Base-by-base conservation (phyloP, 2,329 filamentous ascomycete genomes). In the Alternaria tenuissima region DNA sequence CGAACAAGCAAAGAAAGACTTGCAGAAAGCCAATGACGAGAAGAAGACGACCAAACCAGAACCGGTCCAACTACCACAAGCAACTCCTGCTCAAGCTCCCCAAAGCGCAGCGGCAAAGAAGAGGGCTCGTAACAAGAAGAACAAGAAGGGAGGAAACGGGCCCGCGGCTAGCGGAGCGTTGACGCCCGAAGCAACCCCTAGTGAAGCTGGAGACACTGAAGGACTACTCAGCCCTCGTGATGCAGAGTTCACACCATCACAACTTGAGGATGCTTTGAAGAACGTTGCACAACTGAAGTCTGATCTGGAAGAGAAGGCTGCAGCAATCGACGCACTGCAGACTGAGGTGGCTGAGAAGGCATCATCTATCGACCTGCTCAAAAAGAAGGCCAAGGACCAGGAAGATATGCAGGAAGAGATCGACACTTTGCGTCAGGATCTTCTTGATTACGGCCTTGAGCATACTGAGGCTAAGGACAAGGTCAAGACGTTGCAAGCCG, bases 361-460 rank as follows among this genome's bases (percentile, higher is more conserved):
- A 65, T 83, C 84, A 1, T 88, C 89, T 39, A 93, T 97, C 53
- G 88, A 92, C 55, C 85, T 85, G 14, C 82, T 97, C 5, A 86
- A 87, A 26, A 86, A 87, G 57, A 89, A 90, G 76, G 83, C 92
- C 72, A 91, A 89, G 16, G 91, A 95, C 57, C 86, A 89, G 71
- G 92, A 94, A 55, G 89, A 90, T 20, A 82, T 96, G 43, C 85
- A 87, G 26, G 94, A 97, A 70, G 94, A 98, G 79, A 91, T 97
- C 59, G 93, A 96, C 70, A 89, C 87, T 4, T 81, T 98, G 61
- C 88, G 90, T 52, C 92, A 96, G 57, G 91, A 94, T 65, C 81
- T 98, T 7, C 80, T 94, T 43, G 84, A 88, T 49, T 88, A 96
- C 63, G 93, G 93, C 9, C 88, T 93, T 68, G 92, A 96, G 61